Conservation (phyloP, 2,329 filamentous ascomycete genomes). For the Elsinoe fawcettii region DNA sequence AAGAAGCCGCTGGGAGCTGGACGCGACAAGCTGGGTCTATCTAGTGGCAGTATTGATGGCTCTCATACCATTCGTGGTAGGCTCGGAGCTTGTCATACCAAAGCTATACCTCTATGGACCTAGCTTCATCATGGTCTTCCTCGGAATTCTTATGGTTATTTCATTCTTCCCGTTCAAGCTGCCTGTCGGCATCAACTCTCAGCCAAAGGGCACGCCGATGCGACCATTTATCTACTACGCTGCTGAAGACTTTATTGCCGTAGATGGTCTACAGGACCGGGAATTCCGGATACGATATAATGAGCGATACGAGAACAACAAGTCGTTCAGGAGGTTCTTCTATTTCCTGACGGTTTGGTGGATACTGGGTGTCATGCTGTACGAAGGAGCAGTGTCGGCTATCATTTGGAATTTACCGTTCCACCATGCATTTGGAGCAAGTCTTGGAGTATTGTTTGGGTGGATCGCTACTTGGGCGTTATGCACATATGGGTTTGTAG, state of each 20-base stretch:
- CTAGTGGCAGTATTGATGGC: conserved; percentile 26
- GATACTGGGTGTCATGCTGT: conserved; percentile 25
- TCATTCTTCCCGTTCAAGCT: conserved; percentile 26
- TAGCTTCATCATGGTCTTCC: conserved; percentile 27
- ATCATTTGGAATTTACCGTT: conserved; percentile 28
- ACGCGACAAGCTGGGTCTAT: conserved; percentile 29
- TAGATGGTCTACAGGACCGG: conserved; percentile 27
- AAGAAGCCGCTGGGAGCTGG: conserved; percentile 26
- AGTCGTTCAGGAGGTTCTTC: conserved; percentile 26
- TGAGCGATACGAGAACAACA: conserved; percentile 26
- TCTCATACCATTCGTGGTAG: conserved; percentile 26
- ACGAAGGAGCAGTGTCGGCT: conserved; percentile 25
- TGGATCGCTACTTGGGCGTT: conserved; percentile 26
- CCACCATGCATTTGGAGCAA: conserved; percentile 26
- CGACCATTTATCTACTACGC: conserved; percentile 30
- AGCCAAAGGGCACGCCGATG: conserved; percentile 23
- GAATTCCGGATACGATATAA: conserved; percentile 28
- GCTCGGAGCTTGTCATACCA: conserved; percentile 23
- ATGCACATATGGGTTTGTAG: conserved; percentile 21
- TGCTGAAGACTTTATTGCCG: conserved; percentile 29
- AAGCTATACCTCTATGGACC: conserved; percentile 28
- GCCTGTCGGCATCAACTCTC: conserved; percentile 29
- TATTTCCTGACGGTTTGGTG: conserved; percentile 26
- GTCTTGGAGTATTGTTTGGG: conserved; percentile 25
- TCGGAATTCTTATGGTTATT: conserved; percentile 25